Base-by-base conservation (phyloP, 2,329 filamentous ascomycete genomes). In the Calonectria pseudoturangicola region DNA sequence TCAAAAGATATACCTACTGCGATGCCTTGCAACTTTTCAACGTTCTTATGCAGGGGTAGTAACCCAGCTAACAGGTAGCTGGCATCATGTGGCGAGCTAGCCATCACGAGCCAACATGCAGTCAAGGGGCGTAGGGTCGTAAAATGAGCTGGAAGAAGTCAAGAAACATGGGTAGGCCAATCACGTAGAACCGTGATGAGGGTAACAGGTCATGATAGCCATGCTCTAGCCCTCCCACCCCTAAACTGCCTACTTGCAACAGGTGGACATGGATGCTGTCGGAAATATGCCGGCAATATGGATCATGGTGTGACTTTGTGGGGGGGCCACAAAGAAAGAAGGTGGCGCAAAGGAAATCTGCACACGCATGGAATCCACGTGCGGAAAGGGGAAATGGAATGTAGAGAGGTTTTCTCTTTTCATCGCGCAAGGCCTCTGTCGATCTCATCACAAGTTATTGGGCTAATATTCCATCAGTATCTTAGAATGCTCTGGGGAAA, bases 251-350 rank as follows among this genome's bases (percentile, higher is more conserved):
- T 2, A 4, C 21, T 15, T 54, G 15, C 28, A 33, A 54, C 15
- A 56, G 51, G 10, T 58, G 33, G 21, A 18, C 54, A 60, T 60
- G 54, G 54, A 41, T 60, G 3, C 12, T 8, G 2, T 60, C 54
- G 54, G 36, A 41, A 60, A 60, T 60, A 60, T 60, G 54, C 54
- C 54, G 54, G 54, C 10, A 41, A 60, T 41, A 60, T 60, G 33
- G 54, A 39, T 27, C 54, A 10, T 16, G 25, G 33, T 30, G 2
- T n/a, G 8, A 25, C 45, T 5, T n/a, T 12, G 1, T 21, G 21
- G 21, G 21, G 21, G 21, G 21, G 21, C 2, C 21, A 21, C 21
- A 21, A 21, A 21, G 21, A 21, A 21, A 48, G 8, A 25, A 45
- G 18, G 43, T 45, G 43, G 18, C 45, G n/a, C n/a, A 25, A 8